Evolutionary conservation across 352 stramenopile species (phyloP), one percentile per base, ranked within the genome.

Genomic region (Globisporangium acanthophoron): DNA sequence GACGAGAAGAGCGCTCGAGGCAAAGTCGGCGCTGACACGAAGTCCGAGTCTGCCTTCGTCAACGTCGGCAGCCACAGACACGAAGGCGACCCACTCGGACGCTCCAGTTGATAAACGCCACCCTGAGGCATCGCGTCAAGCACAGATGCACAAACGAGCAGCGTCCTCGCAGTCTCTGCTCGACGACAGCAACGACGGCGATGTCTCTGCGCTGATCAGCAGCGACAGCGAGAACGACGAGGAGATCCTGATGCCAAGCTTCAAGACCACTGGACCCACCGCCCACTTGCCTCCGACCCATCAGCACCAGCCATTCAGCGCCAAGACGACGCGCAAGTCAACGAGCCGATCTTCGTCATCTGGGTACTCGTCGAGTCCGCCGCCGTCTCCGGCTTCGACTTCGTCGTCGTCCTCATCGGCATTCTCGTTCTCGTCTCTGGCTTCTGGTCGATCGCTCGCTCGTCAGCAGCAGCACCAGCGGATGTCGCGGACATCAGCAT

Each of bases 141-240:
- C n/a, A 0, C 53, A 33, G 9, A 18, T 56, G 21, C 54, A 58
- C 40, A 59, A 56, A 41, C 37, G 46, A 18, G 11, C 35, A 2
- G 35, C 40, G 11, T 20, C 35, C 8, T 45, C 45, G 1, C 59
- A 63, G 5, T 52, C 50, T 24, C 43, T 54, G n/a, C 29, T 48
- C 8, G 31, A 29, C 18, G 49, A 48, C 44, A 65, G 53, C 35
- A 74, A 81, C 33, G 67, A 85, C 31, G 79, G 79, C 1, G 78
- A 90, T 56, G 80, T 90, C 11, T 92, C 82, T 27, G 73, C 73
- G 15, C 74, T 92, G 46, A 90, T 92, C 59, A 89, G 76, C 61
- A 92, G 82, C 43, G 82, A 92, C 61, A 89, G 76, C 50, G 80
- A 90, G 31, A 87, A 63, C 54, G 79, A 90, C 44, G 78, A 90